These are phyloP conservation scores for Naganishia onofrii DNA, from an alignment of 768 basidiomycete genomes.

Conservation along the genomic window DNA sequence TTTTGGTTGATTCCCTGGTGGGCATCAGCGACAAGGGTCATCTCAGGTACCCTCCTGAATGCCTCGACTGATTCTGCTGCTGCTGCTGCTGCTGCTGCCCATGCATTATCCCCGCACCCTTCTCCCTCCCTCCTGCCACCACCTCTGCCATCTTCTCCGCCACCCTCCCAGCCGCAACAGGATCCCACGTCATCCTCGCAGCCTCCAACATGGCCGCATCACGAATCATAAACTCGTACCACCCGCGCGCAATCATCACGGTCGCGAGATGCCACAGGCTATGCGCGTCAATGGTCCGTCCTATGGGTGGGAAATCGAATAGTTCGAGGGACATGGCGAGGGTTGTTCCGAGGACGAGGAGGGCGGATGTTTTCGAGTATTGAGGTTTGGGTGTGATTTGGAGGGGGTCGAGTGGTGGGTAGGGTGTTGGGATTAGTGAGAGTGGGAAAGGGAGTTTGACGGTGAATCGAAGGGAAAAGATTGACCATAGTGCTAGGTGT, in stretches of 20 bases:
- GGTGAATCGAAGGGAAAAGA: slow-evolving; percentile 59
- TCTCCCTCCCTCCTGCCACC: not conserved
- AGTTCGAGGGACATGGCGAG: slow-evolving; percentile 76
- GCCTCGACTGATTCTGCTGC: not conserved
- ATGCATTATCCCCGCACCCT: not conserved
- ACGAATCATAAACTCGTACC: slow-evolving; percentile 79
- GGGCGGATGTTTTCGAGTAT: slow-evolving; percentile 14
- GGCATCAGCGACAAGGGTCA: not conserved
- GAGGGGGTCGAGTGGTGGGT: slow-evolving; percentile 48
- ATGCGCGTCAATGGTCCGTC: slow-evolving; percentile 80
- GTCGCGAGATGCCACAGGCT: slow-evolving; percentile 89
- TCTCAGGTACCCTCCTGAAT: not conserved
- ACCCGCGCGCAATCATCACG: slow-evolving; percentile 68
- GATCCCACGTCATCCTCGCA: slow-evolving; percentile 19
- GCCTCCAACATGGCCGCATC: slow-evolving; percentile 58
- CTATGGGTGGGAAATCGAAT: slow-evolving; percentile 82
- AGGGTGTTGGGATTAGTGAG: slow-evolving; percentile 57
- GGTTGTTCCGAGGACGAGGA: slow-evolving; percentile 63
- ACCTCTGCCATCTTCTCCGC: slow-evolving; percentile 17
- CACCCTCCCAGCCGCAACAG: slow-evolving; percentile 1
- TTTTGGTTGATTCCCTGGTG: too few species aligned
- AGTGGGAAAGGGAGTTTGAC: slow-evolving; percentile 54
- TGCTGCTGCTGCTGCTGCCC: not conserved
- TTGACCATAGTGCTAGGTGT: slow-evolving; percentile 79
- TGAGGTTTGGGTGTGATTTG: slow-evolving; percentile 26